A percentile compares a stretch with the other conserved stretches of the same genome.
These are phyloP conservation scores for Venturia pyrina DNA, from an alignment of 2,329 filamentous ascomycete species.

Conservation along the genomic window DNA sequence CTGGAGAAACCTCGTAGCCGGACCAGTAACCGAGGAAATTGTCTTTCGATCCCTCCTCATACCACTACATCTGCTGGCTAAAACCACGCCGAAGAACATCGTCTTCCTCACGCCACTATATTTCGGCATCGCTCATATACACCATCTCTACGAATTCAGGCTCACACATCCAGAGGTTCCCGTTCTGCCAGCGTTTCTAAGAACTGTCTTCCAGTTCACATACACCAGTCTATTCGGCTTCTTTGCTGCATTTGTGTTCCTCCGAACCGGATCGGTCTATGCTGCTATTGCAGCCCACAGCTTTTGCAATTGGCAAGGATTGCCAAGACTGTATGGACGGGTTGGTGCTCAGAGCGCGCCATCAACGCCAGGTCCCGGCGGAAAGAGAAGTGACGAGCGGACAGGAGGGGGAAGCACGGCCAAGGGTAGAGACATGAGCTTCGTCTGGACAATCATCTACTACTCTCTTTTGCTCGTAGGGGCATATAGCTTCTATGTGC, in stretches of 20 bases:
- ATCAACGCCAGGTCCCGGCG: constrained; percentile 23
- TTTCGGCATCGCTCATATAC: constrained; percentile 86
- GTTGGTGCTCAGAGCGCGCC: constrained; percentile 46
- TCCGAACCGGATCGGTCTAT: constrained; percentile 73
- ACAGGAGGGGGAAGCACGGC: constrained; percentile 27
- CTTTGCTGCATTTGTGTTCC: constrained; percentile 79
- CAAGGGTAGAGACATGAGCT: constrained; percentile 22
- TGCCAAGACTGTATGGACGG: constrained; percentile 76
- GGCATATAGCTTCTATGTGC: constrained; percentile 58
- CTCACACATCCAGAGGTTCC: constrained; percentile 66
- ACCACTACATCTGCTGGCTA: constrained; percentile 66
- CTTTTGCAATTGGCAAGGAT: constrained; percentile 87
- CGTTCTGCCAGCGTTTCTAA: constrained; percentile 50
- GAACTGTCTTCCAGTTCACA: constrained; percentile 71
- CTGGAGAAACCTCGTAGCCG: constrained; percentile 80
- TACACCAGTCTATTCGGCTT: constrained; percentile 93
- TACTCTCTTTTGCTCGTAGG: constrained; percentile 68
- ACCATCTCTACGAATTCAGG: constrained; percentile 93
- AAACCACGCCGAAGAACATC: constrained; percentile 31
- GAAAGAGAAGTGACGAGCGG: constrained; percentile 20
- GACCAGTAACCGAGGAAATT: constrained; percentile 83
- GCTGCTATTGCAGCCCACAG: constrained; percentile 68
- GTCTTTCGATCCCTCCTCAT: constrained; percentile 85
- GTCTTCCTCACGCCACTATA: constrained; percentile 78
- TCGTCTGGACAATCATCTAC: constrained; percentile 65